Evolutionary conservation across 1,284 basidiomycete genomes (phyloP), one percentile per base, ranked within the genome.

Genomic region (Tetrapyrgos nigripes): DNA sequence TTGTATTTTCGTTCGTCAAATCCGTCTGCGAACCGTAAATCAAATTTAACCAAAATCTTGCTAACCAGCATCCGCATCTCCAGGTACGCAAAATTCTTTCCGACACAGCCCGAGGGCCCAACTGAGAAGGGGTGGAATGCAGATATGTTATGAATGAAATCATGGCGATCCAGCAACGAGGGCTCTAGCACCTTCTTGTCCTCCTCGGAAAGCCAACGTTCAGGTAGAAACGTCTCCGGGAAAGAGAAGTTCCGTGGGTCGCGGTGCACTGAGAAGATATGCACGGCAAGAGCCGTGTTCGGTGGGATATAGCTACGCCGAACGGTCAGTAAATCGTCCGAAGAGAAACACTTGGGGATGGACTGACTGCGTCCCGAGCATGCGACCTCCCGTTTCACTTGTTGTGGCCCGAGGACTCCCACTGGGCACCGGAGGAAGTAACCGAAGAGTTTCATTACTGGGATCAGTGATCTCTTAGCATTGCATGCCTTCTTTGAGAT

Each of bases 401-500:
- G 69, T 67, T 3, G 67, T 66, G 26, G 68, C 68, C 28, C 74
- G 72, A 35, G 74, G 70, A n/a, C 68, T 69, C 4, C 76, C 70
- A 33, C 70, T 70, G 6, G 73, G 66, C 2, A 78, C 64, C 1
- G 76, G 73, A 13, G 77, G 76, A 14, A 70, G 65, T 5, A 78
- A 65, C 6, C 77, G 75, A 8, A 79, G 61, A 29, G 66, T 64
- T 53, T 83, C 81, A 54, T 78, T 79, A 31, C 79, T 81, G 50
- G 3, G 14, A 26, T 27, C 11, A 29, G 45, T 24, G n/a, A 27
- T 8, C 31, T 17, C 14, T 40, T 11, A 40, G 37, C 17, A 40
- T 14, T 33, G 8, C 14, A 14, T 33, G 31, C 31, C 8, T 33
- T 8, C 8, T 8, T 8, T 8, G 8, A 14, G 29, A 50, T 6